Evolutionary conservation across 1,284 basidiomycete genomes (phyloP), one percentile per base, ranked within the genome.

Genomic region (Athelia psychrophila): DNA sequence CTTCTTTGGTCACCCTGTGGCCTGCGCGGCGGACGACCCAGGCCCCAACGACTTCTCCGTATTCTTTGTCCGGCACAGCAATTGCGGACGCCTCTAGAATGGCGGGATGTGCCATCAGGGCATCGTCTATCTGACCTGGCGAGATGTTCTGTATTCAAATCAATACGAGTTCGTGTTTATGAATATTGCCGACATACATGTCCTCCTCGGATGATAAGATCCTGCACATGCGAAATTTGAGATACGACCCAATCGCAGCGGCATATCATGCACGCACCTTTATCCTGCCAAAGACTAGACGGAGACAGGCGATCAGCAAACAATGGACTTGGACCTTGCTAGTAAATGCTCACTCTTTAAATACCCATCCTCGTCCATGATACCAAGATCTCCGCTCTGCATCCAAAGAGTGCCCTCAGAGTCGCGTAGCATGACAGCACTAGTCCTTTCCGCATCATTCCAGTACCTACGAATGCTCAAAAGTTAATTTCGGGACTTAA

Each of bases 131-230:
- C 59, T 88, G 86, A 25, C 91, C 85, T 0, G 92, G 91, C 67
- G 91, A 93, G 22, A 94, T 73, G 61, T 92, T 94, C 84, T 88
- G 51, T 20, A n/a, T n/a, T 13, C 27, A 30, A 30, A 30, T 6
- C 13, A 5, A 30, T 30, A 5, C 27, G 27, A 30, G n/a, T n/a
- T n/a, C n/a, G n/a, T n/a, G n/a, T n/a, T n/a, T n/a, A 18, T 33
- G 24, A 50, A 25, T 23, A 23, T 36, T 16, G 42, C 19, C 38
- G 59, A 13, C 20, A 24, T 56, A 85, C 86, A 75, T 93, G 90
- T 58, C 91, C 92, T 22, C 91, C 91, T n/a, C 92, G 86, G 57
- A 94, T 94, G 64, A 95, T 92, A 48, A 94, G 80, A 64, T 94
- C 92, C 81, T 88, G 27, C 27, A 54, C 44, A 42, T 36, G 16